A percentile compares a stretch with the other conserved stretches of the same genome.
Conservation (phyloP, 441 rosid species). For the Kokia cookei region DNA sequence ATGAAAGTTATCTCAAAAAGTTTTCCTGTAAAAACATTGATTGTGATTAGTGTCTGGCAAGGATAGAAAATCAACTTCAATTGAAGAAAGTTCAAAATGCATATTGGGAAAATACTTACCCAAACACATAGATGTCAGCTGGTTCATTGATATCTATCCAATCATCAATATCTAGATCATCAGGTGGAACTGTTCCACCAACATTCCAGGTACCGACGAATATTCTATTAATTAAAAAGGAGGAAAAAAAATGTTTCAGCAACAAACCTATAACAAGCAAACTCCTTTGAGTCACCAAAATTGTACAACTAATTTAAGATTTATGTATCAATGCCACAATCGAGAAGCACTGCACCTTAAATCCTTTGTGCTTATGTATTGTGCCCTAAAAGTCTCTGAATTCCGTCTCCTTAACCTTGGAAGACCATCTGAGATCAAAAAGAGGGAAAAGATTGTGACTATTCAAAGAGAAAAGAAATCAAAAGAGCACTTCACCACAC, state of each 20-base stretch:
- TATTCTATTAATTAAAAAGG: slow-evolving; percentile 36
- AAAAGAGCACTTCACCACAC: not conserved
- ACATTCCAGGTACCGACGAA: slow-evolving; percentile 94
- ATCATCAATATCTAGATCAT: slow-evolving; percentile 83
- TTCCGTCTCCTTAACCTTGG: slow-evolving; percentile 59
- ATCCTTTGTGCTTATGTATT: slow-evolving; percentile 79
- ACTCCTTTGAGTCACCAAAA: not conserved
- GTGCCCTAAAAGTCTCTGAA: slow-evolving; percentile 84
- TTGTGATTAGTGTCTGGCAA: not conserved
- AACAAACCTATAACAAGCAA: slow-evolving; percentile 1
- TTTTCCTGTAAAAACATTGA: not conserved
- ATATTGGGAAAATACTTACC: slow-evolving; percentile 39
- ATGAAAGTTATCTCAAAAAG: not conserved
- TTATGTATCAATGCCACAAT: not conserved
- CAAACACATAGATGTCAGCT: slow-evolving; percentile 88
- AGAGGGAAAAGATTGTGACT: not conserved
- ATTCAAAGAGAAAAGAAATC: not conserved
- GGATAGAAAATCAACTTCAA: not conserved
- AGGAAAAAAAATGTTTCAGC: not conserved
- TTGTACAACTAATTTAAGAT: not conserved
- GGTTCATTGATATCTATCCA: slow-evolving; percentile 76
- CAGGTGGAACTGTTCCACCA: slow-evolving; percentile 78
- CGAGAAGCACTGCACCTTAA: slow-evolving; percentile 46
- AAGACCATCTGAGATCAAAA: slow-evolving; percentile 39
- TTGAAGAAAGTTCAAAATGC: not conserved